Percentiles rank a stretch among this genome's conserved stretches.
Conservation (phyloP, 306 rosid species). For the Malus orientalis region DNA sequence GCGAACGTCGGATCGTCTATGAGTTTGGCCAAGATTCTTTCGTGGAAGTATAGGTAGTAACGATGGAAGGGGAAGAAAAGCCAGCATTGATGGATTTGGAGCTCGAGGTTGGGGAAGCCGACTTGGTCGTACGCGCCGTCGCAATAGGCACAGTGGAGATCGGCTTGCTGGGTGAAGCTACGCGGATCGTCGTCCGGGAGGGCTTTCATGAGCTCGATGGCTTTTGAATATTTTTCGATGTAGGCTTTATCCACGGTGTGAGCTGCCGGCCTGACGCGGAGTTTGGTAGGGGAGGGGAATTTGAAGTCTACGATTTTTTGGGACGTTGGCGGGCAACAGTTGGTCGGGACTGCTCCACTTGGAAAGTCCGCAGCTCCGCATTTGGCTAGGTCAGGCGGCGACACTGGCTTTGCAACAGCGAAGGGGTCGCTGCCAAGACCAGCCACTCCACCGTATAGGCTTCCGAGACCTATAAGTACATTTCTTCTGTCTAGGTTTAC, state of each 20-base stretch:
- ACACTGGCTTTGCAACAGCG: slow-evolving; percentile 46
- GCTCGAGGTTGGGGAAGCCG: slow-evolving; percentile 53
- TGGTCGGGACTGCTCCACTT: slow-evolving; percentile 8
- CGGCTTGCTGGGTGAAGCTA: slow-evolving; percentile 59
- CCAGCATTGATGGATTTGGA: slow-evolving; percentile 70
- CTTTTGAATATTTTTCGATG: slow-evolving; percentile 45
- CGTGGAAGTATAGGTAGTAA: slow-evolving; percentile 61
- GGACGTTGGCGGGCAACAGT: slow-evolving; percentile 66
- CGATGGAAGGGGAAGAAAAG: slow-evolving; percentile 80
- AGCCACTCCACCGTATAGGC: slow-evolving; percentile 40
- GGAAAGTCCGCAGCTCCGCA: slow-evolving; percentile 58
- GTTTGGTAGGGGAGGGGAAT: slow-evolving; percentile 4
- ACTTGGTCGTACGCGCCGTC: slow-evolving; percentile 63
- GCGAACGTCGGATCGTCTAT: slow-evolving; percentile 59
- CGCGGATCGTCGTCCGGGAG: slow-evolving; percentile 60
- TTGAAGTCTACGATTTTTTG: slow-evolving; percentile 36
- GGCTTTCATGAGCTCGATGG: slow-evolving; percentile 48
- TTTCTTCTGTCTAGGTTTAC: slow-evolving; percentile 39
- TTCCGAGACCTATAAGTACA: slow-evolving; percentile 56
- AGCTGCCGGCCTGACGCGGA: slow-evolving; percentile 52
- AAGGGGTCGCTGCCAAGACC: slow-evolving; percentile 23
- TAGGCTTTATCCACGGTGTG: slow-evolving; percentile 38
- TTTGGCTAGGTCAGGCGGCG: slow-evolving; percentile 28
- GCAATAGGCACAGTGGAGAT: slow-evolving; percentile 76
- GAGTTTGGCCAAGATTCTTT: slow-evolving; percentile 55